Evolutionary conservation across 306 rosid genomes (phyloP), one percentile per base, ranked within the genome.

Genomic region (Arachis hypogaea): DNA sequence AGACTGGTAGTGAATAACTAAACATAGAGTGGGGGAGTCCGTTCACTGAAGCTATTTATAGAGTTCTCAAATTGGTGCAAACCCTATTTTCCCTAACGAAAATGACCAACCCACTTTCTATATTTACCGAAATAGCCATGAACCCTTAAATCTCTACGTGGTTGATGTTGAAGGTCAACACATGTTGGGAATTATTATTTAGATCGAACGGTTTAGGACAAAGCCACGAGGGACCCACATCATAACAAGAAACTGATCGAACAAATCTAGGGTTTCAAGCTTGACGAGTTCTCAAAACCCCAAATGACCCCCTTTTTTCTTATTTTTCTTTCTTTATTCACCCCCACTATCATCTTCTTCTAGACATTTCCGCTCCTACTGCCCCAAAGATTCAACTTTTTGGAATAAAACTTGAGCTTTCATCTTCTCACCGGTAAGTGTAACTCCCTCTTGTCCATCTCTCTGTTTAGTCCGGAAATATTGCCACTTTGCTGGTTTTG

Each of bases 251-350:
- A 71, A 77, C 52, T 56, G 60, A 74, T 52, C 65, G 64, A 28
- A 57, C 36, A 52, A 52, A 49, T 78, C 77, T 85, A 85, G 89
- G 89, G 92, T 85, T 88, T 85, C 73, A 41, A 9, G 44, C 49
- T 4, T 42, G 0, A 16, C 14, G 18, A 67, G 61, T 68, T 54
- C 67, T 61, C 81, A 74, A 70, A 67, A 74, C 76, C 73, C 85
- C 59, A 71, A 69, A 22, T 22, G 2, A 33, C 65, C 3, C 16
- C 30, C 73, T 22, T 6, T 72, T 59, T 7, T 51, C 41, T 11
- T 9, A 63, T 44, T 55, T 7, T 62, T 54, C 5, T 78, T 30
- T 63, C 11, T 62, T 61, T 7, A 30, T 43, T 11, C 29, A 6
- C 30, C 18, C 36, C 16, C 51, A 40, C 69, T 42, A 67, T 55